Evolutionary conservation across 169 alveolate species (phyloP), one percentile per base, ranked within the genome.

Genomic region (Plasmodium knowlesi): DNA sequence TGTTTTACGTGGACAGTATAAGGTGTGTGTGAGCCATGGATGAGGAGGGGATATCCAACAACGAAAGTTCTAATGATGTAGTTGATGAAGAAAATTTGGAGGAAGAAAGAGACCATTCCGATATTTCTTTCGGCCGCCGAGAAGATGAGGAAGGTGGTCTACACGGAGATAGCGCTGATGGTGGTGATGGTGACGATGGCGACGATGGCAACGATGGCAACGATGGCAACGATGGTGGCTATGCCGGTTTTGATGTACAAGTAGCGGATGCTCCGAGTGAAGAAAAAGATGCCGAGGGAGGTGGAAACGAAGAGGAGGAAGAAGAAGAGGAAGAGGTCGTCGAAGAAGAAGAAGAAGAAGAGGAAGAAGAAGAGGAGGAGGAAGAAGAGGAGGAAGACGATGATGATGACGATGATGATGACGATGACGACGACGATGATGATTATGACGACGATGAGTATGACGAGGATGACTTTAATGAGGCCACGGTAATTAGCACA

Each of bases 391-490:
- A 85, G 0, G 93, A 85, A 0, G 93, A 85, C 0, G 93, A 85
- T 0, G 93, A 85, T 1, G 93, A 85, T 0, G 93, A 85, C 12
- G 93, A 85, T 32, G 93, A 85, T 10, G 93, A 85, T 16, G 93
- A 85, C 14, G 93, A 85, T 3, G 93, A 85, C 8, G 85, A 85
- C 3, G 93, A 85, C 43, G 93, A 85, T 22, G 93, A 85, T 73
- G 84, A 85, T 50, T 41, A 85, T 74, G 84, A 85, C 28, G 93
- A 85, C 32, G 93, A 85, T 76, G 93, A 85, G 28, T 85, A 85
- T 85, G 93, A 85, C 70, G 93, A 85, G 70, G 93, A 85, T 28
- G 93, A 85, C 81, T 85, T 85, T n/a, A 85, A 85, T 25, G 93
- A 85, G 37, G 93, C 93, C 30, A 85, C 93, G 80, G 93, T 85